Evolutionary conservation across 495 filamentous ascomycete species (phyloP).

Genomic region (Aspergillus nidulans): DNA sequence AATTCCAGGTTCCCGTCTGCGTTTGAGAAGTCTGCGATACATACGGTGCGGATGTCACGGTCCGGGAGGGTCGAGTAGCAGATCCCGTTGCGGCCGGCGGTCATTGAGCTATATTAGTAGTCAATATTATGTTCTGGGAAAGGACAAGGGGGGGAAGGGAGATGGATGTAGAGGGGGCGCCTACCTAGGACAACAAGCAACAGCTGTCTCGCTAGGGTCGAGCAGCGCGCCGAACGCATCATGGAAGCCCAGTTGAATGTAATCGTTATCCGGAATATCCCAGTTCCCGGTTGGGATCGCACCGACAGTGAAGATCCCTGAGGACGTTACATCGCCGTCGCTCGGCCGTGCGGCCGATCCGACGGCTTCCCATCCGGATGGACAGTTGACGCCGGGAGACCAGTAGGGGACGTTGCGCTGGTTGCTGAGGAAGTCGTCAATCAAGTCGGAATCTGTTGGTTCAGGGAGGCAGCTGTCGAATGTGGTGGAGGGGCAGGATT

Average conservation of each 20-base stretch:
- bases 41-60: not conserved
- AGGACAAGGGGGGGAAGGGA: not conserved
- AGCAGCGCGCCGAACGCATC: conserved; percentile 6
- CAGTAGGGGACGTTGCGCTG: not conserved
- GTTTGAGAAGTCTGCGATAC: not conserved
- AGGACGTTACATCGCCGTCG: not conserved
- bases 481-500: not conserved
- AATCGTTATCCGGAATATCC: not conserved
- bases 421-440: not conserved
- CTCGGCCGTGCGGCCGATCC: not conserved
- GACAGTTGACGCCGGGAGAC: not conserved
- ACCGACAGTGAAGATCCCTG: not conserved
- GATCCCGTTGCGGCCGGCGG: not conserved
- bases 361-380: not conserved
- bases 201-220: conserved; percentile 2
- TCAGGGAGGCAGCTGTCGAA: not conserved
- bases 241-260: not conserved
- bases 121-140: not conserved
- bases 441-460: not conserved
- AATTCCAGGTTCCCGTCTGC: not conserved
- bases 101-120: conserved; percentile 2
- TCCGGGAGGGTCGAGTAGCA: conserved; percentile 6
- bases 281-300: not conserved
- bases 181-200: conserved; percentile 10
- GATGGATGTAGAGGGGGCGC: not conserved